Evolutionary conservation across 78 protist species (phyloP).

Genomic region (Dictyostelium intermedium): DNA sequence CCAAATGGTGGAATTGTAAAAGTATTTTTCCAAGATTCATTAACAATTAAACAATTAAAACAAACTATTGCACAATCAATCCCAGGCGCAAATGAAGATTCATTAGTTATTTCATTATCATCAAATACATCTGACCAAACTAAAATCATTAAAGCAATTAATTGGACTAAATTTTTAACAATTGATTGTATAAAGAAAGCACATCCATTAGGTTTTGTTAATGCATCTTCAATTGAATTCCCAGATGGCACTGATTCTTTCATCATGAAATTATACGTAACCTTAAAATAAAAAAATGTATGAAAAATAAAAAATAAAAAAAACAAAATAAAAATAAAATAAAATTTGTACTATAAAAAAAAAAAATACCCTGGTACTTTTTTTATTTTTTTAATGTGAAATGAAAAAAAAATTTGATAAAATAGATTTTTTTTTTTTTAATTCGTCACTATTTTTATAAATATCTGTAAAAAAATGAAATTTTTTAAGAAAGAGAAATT

Average conservation of each 20-base stretch:
- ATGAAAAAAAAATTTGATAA: too few species aligned
- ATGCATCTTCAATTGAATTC: conserved; percentile 11
- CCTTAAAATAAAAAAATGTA: not conserved
- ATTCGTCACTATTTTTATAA: not conserved
- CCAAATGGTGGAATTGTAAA: conserved; percentile 46
- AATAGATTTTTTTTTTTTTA: not conserved
- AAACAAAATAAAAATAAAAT: not conserved
- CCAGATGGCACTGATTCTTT: conserved; percentile 58
- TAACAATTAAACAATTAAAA: conserved; percentile 46
- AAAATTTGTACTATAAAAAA: not conserved
- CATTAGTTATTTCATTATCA: conserved; percentile 15
- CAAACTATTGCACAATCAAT: not conserved
- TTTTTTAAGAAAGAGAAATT: not conserved
- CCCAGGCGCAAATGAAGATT: not conserved
- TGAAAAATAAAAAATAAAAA: too few species aligned
- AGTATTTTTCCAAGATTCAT: not conserved
- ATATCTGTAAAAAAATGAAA: not conserved
- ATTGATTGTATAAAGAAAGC: conserved; percentile 42
- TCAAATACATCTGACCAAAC: conserved; percentile 18
- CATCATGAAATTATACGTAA: conserved; percentile 35
- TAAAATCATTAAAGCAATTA: conserved; percentile 22
- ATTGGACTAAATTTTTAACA: conserved; percentile 28
- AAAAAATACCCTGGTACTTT: not conserved
- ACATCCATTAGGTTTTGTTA: conserved; percentile 32
- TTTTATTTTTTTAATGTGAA: too few species aligned